phyloP scores from a whole-genome alignment of 1,284 basidiomycete species.

The Tilletia indica region DNA sequence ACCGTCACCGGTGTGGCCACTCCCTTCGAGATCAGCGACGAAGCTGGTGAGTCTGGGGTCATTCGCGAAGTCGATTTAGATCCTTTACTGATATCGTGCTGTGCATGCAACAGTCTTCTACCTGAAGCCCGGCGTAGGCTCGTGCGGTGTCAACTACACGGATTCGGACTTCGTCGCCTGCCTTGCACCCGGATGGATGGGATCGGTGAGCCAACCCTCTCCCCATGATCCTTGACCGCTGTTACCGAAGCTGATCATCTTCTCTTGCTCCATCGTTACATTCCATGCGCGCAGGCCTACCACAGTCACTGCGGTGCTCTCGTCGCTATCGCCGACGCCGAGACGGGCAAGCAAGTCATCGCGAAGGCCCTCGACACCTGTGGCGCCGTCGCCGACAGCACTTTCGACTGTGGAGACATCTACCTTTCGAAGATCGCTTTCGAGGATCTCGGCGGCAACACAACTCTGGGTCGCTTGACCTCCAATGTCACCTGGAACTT shows the following conservation, averaged over 20 bases:
- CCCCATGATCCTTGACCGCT: too few relatives aligned
- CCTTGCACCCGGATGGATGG: constrained; percentile 3
- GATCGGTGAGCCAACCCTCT: neutral
- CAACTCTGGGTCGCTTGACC: neutral
- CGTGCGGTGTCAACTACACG: constrained; percentile 6
- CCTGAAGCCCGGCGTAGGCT: neutral
- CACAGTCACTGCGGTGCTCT: neutral
- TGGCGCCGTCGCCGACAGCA: neutral
- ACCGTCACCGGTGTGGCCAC: too few relatives aligned
- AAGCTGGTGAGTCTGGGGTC: neutral
- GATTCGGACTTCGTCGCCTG: neutral
- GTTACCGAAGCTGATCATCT: neutral
- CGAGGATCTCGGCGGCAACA: neutral
- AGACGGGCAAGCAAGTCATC: constrained; percentile 2
- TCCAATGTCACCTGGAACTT: constrained; percentile 1
- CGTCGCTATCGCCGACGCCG: neutral
- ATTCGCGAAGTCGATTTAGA: neutral
- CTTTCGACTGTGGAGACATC: neutral
- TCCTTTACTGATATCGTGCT: too few relatives aligned
- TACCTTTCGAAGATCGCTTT: neutral
- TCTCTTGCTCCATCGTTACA: neutral
- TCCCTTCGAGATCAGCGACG: neutral
- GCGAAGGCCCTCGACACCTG: neutral
- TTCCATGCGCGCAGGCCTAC: neutral
- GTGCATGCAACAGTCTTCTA: neutral